A percentile compares a stretch with the other conserved stretches of the same genome.
phyloP scores from a whole-genome alignment of 2,329 filamentous ascomycete species.

The Aspergillus jensenii region DNA sequence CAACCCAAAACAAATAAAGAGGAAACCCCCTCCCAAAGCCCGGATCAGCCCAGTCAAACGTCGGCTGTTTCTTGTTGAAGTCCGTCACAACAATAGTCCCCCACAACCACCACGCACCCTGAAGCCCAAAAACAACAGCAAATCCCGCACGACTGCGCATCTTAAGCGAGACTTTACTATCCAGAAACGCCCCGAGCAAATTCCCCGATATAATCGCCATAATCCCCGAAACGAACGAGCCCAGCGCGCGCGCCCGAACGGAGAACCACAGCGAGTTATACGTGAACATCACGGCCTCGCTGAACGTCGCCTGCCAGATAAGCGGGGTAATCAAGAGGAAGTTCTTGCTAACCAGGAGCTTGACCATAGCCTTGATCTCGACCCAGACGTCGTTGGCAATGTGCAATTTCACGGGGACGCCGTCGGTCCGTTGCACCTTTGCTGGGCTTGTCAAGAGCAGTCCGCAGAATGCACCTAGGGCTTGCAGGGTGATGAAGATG shows the following conservation, averaged over 20 bases:
- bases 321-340: slow-evolving; percentile 66
- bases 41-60: slow-evolving; percentile 63
- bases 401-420: slow-evolving; percentile 58
- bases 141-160: slow-evolving; percentile 58
- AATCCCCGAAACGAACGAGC: slow-evolving; percentile 69
- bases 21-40: slow-evolving; percentile 68
- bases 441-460: slow-evolving; percentile 62
- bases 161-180: slow-evolving; percentile 58
- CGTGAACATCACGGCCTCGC: slow-evolving; percentile 71
- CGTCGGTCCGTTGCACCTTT: slow-evolving; percentile 65
- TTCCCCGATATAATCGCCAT: slow-evolving; percentile 67
- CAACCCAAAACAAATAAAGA: slow-evolving; percentile 66
- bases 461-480: slow-evolving; percentile 63
- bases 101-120: slow-evolving; percentile 74
- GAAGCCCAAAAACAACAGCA: slow-evolving; percentile 49
- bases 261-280: slow-evolving; percentile 68
- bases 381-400: slow-evolving; percentile 57
- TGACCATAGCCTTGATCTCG: slow-evolving; percentile 61
- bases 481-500: slow-evolving; percentile 70
- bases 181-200: slow-evolving; percentile 64
- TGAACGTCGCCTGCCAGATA: slow-evolving; percentile 69
- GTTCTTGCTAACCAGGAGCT: slow-evolving; percentile 59
- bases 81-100: slow-evolving; percentile 63
- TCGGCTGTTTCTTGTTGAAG: slow-evolving; percentile 57
- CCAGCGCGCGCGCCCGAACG: slow-evolving; percentile 67